Conservation (phyloP, 352 stramenopile species). For the Phytophthora boehmeriae region DNA sequence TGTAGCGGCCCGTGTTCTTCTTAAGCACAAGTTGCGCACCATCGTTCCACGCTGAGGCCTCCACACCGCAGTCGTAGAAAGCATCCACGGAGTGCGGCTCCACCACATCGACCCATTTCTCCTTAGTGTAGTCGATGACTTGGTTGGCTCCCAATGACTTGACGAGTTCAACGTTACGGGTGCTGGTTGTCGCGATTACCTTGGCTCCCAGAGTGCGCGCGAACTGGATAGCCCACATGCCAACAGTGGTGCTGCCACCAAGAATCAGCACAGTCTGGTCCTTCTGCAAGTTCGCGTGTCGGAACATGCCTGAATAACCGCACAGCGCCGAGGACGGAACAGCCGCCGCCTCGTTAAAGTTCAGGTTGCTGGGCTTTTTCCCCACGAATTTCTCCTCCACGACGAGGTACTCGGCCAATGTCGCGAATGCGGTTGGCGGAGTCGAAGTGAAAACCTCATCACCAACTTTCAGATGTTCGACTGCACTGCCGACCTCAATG, state of each 20-base stretch:
- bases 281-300: constrained; percentile 19
- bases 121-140: constrained; percentile 70
- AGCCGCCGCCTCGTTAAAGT: constrained; percentile 42
- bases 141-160: constrained; percentile 45
- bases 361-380: constrained; percentile 39
- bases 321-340: constrained; percentile 29
- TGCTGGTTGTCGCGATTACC: constrained; percentile 33
- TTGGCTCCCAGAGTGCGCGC: constrained; percentile 33
- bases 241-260: constrained; percentile 58
- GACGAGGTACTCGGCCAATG: constrained; percentile 42
- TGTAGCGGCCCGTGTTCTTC: constrained; percentile 28
- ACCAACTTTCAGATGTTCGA: constrained; percentile 27
- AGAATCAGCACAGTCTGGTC: constrained; percentile 48
- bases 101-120: constrained; percentile 34
- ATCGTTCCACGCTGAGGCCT: constrained; percentile 34
- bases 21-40: constrained; percentile 34
- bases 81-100: constrained; percentile 33
- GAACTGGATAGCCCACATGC: constrained; percentile 55
- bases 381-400: constrained; percentile 26
- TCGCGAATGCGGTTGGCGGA: constrained; percentile 6
- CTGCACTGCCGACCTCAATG: constrained; percentile 32
- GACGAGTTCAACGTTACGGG: constrained; percentile 39
- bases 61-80: constrained; percentile 34
- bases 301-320: constrained; percentile 27
- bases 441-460: constrained; percentile 33